Conservation (phyloP, 1,139 yeast species). For the Protomyces gravidus region DNA sequence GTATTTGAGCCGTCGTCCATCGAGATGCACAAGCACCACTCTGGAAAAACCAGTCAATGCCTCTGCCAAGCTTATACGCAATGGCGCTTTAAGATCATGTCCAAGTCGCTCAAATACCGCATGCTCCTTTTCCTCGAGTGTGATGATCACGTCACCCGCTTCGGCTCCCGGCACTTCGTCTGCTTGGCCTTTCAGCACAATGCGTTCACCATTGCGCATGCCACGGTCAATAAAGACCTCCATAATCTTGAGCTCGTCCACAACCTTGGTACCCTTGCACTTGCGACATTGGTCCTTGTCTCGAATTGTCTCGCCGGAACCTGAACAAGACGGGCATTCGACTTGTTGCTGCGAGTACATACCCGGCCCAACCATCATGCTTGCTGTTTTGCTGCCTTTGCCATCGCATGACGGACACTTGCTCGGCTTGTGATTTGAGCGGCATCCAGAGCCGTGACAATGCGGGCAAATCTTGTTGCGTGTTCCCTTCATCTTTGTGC, state of each 20-base stretch:
- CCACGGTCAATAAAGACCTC: slow-evolving; percentile 80
- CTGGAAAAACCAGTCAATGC: slow-evolving; percentile 76
- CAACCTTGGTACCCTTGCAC: slow-evolving; percentile 63
- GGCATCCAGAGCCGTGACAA: slow-evolving; percentile 41
- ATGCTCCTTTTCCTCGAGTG: slow-evolving; percentile 48
- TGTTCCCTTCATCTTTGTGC: slow-evolving; percentile 66
- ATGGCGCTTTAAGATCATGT: slow-evolving; percentile 59
- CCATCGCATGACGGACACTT: slow-evolving; percentile 71
- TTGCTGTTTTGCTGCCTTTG: slow-evolving; percentile 52
- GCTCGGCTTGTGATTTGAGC: slow-evolving; percentile 52
- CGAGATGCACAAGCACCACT: slow-evolving; percentile 64
- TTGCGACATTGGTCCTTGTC: slow-evolving; percentile 63
- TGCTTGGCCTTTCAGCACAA: slow-evolving; percentile 64
- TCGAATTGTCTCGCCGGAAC: slow-evolving; percentile 60
- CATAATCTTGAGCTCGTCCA: slow-evolving; percentile 65
- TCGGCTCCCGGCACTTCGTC: slow-evolving; percentile 71
- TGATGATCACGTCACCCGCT: slow-evolving; percentile 75
- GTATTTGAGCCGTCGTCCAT: slow-evolving; percentile 64
- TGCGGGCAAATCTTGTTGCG: slow-evolving; percentile 66
- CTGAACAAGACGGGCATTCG: slow-evolving; percentile 67
- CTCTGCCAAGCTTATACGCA: slow-evolving; percentile 66
- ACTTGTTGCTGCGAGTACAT: slow-evolving; percentile 61
- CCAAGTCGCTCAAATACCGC: slow-evolving; percentile 57
- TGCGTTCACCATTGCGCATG: slow-evolving; percentile 55
- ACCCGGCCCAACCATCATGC: slow-evolving; percentile 70